Conservation (phyloP, 768 basidiomycete genomes). For the Daedaleopsis nitida region DNA sequence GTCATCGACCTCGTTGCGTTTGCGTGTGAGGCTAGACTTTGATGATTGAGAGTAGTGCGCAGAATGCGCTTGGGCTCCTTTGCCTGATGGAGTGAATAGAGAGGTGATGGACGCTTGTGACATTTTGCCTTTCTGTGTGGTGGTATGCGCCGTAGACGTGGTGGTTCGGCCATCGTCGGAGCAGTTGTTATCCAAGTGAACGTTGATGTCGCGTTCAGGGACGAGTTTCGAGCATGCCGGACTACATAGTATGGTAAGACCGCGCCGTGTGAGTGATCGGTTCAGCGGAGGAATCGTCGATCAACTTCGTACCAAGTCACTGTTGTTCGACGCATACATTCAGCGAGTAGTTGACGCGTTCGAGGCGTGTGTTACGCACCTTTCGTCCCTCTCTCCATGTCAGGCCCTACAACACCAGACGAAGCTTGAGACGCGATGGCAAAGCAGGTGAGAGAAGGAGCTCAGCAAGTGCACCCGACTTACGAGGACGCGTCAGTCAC, state of each 20-base stretch:
- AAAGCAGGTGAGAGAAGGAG: not conserved
- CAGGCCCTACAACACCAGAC: not conserved
- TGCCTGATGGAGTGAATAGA: conserved; percentile 21
- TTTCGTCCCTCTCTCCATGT: not conserved
- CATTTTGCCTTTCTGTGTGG: conserved; percentile 11
- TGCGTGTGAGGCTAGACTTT: conserved; percentile 14
- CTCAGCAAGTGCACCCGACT: not conserved
- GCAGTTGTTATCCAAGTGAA: conserved; percentile 30
- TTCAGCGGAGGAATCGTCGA: not conserved
- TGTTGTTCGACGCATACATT: not conserved
- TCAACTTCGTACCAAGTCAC: conserved; percentile 8
- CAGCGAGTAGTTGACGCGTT: not conserved
- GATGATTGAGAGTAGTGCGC: conserved; percentile 1
- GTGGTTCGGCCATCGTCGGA: conserved; percentile 11
- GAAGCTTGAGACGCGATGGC: not conserved
- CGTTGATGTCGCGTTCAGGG: conserved; percentile 27
- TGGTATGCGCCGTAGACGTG: not conserved
- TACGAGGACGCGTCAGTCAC: not conserved
- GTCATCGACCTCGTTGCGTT: conserved; percentile 21
- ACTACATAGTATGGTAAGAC: conserved; percentile 9
- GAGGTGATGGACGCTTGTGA: conserved; percentile 24
- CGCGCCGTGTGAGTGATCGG: not conserved
- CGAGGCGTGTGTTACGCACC: not conserved
- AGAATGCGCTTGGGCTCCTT: not conserved
- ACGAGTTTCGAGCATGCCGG: conserved; percentile 29